Base-by-base conservation (phyloP, 352 stramenopile species). In the Phytophthora ohioensis region DNA sequence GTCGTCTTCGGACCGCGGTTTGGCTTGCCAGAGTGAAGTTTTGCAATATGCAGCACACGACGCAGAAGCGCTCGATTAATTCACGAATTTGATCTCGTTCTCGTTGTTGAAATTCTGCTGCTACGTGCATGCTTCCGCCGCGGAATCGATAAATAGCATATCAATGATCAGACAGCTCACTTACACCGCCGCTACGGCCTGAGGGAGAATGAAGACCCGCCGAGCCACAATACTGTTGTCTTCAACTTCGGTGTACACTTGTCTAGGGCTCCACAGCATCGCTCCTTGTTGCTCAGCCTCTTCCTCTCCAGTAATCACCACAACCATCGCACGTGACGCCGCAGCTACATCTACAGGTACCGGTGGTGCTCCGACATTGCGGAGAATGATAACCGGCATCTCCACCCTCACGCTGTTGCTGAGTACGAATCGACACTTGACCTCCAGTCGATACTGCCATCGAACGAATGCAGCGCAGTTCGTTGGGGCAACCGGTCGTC, bases 331-430 rank as follows among this genome's bases (percentile, higher is more conserved):
- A 42, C 62, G 53, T 27, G 47, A 39, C 12, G 15, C 15, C 7
- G 17, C 17, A 53, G 17, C 57, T 47, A 31, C 63, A 62, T 38
- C 39, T 13, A 45, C 38, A 42, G n/a, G 6, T 27, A 17, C n/a
- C 1, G 56, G 49, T 41, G 59, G 60, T 31, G 43, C 60, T n/a
- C 69, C 69, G 21, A 76, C 17, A 15, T 76, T 55, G 53, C 71
- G 71, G 2, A 78, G 38, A 36, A 81, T 65, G 3, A 68, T 61
- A 32, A 81, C 67, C 12, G 73, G 73, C 53, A 81, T 59, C 56
- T 81, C 67, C 47, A 81, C 69, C 11, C 73, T 76, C 9, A 81
- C 69, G 48, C 73, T 81, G 41, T 75, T 76, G 57, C 73, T 78
- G 7, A 81, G 51, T 15, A 64, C n/a, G 43, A 78, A 78, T 31